phyloP scores from a whole-genome alignment of 2,329 filamentous ascomycete genomes.

The Pseudogymnoascus sp. region DNA sequence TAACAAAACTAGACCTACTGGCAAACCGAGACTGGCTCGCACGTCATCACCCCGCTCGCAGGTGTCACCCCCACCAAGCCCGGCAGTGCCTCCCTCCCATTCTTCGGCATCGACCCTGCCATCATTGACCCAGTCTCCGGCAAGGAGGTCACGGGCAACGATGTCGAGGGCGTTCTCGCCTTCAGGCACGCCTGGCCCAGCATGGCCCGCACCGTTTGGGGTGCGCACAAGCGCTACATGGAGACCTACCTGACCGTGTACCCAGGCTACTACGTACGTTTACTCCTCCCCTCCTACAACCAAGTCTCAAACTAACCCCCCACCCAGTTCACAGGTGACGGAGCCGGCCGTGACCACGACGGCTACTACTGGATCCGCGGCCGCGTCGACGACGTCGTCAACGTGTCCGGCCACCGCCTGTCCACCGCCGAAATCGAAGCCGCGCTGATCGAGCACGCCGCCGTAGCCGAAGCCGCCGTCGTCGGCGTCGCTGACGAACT shows the following conservation, averaged over 20 bases:
- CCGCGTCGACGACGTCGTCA: conserved; percentile 96
- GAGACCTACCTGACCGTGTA: conserved; percentile 98
- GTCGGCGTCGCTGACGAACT: conserved; percentile 90
- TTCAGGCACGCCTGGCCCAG: conserved; percentile 98
- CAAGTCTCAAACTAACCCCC: conserved; percentile 13
- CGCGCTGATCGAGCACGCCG: conserved; percentile 82
- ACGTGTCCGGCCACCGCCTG: conserved; percentile 90
- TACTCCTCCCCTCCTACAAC: not conserved
- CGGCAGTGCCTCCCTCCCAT: conserved; percentile 88
- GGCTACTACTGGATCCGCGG: conserved; percentile 99
- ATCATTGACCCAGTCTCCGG: conserved; percentile 96
- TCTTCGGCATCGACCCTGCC: conserved; percentile 96
- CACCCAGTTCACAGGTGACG: conserved; percentile 76
- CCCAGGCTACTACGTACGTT: conserved; percentile 92
- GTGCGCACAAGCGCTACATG: conserved; percentile 96
- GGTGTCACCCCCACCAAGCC: conserved; percentile 96
- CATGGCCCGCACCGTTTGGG: conserved; percentile 97
- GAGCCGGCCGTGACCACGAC: conserved; percentile 91
- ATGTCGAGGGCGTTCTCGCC: conserved; percentile 91
- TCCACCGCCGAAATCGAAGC: conserved; percentile 98
- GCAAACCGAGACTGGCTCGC: conserved; percentile 97
- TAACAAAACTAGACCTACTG: conserved; percentile 72
- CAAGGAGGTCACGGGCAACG: conserved; percentile 86
- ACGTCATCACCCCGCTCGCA: conserved; percentile 88
- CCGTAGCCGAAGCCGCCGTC: conserved; percentile 88